A percentile compares a stretch with the other conserved stretches of the same genome.
Evolutionary conservation across 345 rosid species (phyloP).

Genomic region (Eucalyptus coolabah): DNA sequence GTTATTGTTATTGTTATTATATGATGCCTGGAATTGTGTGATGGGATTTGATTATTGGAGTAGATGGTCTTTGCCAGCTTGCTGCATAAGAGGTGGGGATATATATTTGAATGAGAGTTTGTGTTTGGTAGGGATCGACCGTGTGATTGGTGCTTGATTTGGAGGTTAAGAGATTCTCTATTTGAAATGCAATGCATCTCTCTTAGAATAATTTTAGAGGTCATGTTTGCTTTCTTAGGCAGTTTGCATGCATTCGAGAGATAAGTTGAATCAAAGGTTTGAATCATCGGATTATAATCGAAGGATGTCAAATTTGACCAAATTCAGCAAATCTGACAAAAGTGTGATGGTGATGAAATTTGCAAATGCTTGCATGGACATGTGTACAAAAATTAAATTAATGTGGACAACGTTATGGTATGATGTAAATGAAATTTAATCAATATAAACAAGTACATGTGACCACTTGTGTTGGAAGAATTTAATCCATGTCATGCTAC

Average conservation of each 20-base stretch:
- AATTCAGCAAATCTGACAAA: background rate
- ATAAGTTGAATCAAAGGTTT: background rate
- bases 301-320: background rate
- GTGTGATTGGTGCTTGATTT: background rate
- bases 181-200: background rate
- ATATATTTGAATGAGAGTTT: background rate
- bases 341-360: background rate
- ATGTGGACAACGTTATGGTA: background rate
- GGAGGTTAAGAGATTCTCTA: background rate
- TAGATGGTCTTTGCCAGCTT: background rate
- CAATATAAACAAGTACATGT: background rate
- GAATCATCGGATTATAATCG: background rate
- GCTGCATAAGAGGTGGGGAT: background rate
- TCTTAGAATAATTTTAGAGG: background rate
- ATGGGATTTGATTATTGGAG: background rate
- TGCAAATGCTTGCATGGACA: background rate
- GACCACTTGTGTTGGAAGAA: background rate
- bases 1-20: background rate
- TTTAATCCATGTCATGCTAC: background rate
- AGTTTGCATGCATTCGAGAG: background rate
- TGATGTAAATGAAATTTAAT: background rate
- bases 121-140: background rate
- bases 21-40: background rate
- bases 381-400: background rate
- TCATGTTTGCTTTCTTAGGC: background rate